Evolutionary conservation across 306 rosid genomes (phyloP).

Genomic region (Dalbergia cultrata): DNA sequence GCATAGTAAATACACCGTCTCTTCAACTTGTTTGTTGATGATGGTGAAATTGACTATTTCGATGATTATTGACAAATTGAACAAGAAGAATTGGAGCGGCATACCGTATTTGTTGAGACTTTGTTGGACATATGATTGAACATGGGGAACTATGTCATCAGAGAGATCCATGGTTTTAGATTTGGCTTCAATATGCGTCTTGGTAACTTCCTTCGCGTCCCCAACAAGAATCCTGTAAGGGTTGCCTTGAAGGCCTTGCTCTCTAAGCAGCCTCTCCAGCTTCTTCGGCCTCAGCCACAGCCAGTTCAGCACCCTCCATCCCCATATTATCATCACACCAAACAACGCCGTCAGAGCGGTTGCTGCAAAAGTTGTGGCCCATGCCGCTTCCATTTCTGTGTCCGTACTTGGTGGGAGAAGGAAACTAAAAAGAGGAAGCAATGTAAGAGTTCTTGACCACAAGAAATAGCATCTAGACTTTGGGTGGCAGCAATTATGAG

Average conservation of each 20-base stretch:
- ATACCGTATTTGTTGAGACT: constrained; percentile 53
- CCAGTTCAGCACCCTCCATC: constrained; percentile 58
- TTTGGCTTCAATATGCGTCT: constrained; percentile 34
- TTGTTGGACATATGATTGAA: constrained; percentile 37
- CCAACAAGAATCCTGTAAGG: constrained; percentile 50
- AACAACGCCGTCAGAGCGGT: background rate
- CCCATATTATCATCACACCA: constrained; percentile 35
- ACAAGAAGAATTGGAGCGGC: too few species aligned
- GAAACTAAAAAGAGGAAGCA: too few species aligned
- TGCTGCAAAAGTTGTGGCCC: background rate
- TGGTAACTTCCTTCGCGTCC: background rate
- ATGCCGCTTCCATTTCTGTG: constrained; percentile 15
- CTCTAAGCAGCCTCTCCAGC: constrained; percentile 56
- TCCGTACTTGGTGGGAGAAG: too few species aligned
- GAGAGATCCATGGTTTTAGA: constrained; percentile 59
- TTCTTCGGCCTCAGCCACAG: constrained; percentile 65
- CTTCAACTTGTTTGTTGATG: too few species aligned
- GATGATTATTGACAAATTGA: too few species aligned
- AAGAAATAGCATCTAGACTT: too few species aligned
- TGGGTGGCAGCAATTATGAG: too few species aligned
- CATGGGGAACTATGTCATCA: constrained; percentile 48
- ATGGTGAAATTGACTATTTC: too few species aligned
- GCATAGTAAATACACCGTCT: too few species aligned
- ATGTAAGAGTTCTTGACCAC: too few species aligned
- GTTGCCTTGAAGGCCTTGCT: constrained; percentile 61